phyloP scores from a whole-genome alignment of 108 stramenopile genomes.

The Schizochytrium sp. region DNA sequence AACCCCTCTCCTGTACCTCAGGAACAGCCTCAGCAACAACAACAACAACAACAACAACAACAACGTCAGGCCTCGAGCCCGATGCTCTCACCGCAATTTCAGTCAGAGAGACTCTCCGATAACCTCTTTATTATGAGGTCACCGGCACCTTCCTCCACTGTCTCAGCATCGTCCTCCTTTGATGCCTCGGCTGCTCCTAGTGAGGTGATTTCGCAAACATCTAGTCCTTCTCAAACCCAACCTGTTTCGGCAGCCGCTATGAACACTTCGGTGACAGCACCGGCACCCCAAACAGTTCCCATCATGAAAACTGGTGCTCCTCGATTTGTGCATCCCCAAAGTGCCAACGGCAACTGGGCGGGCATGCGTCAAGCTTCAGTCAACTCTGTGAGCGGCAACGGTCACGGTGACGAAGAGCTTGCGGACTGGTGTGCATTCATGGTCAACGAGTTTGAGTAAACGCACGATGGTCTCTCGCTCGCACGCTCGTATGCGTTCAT shows the following conservation, averaged over 20 bases:
- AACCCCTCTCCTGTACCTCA: too few relatives aligned
- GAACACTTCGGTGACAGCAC: too few relatives aligned
- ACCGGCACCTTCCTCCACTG: not conserved
- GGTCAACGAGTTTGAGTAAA: constrained; percentile 34
- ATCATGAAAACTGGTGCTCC: not conserved
- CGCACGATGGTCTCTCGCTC: not conserved
- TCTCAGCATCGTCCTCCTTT: not conserved
- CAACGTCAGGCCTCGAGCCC: not conserved
- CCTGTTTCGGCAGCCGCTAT: not conserved
- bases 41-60: not conserved
- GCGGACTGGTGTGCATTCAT: constrained; percentile 38
- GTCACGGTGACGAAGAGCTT: not conserved
- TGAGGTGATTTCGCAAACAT: not conserved
- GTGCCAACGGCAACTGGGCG: too few relatives aligned
- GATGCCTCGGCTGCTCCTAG: too few relatives aligned
- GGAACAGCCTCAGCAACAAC: not conserved
- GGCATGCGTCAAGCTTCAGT: not conserved
- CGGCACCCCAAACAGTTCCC: too few relatives aligned
- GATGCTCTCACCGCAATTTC: not conserved
- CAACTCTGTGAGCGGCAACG: not conserved
- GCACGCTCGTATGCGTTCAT: not conserved
- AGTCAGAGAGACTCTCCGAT: constrained; percentile 19
- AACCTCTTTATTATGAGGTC: constrained; percentile 23
- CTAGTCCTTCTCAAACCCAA: not conserved
- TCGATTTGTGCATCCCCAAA: not conserved